Conservation (phyloP, 1,284 basidiomycete genomes). For the Vanrija sp. region DNA sequence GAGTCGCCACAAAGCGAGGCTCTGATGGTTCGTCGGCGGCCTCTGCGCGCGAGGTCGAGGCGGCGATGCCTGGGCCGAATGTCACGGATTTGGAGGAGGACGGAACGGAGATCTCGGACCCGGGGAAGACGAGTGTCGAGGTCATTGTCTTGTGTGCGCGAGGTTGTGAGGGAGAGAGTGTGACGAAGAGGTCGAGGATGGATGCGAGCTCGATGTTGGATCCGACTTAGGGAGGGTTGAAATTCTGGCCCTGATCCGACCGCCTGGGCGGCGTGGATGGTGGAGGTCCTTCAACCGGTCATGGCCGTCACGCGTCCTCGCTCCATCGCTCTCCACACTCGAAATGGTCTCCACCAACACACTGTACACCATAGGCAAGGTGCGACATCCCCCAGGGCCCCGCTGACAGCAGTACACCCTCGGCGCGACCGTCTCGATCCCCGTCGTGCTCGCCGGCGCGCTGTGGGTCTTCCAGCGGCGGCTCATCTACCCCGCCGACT, state of each 20-base stretch:
- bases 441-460: conserved; percentile 57
- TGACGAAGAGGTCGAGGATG: conserved; percentile 8
- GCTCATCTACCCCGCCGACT: conserved; percentile 84
- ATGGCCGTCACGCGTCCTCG: not conserved
- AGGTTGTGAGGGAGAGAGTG: not conserved
- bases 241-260: not conserved
- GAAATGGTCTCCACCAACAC: conserved; percentile 21
- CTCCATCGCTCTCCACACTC: not conserved
- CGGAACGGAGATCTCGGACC: conserved; percentile 34
- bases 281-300: not conserved
- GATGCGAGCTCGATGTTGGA: not conserved
- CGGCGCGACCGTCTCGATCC: conserved; percentile 25
- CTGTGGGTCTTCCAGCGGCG: conserved; percentile 79
- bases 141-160: conserved; percentile 6
- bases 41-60: conserved; percentile 20
- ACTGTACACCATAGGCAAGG: conserved; percentile 58
- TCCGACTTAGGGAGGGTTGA: not conserved
- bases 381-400: conserved; percentile 26
- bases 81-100: conserved; percentile 29
- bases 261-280: not conserved
- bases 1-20: conserved; percentile 30
- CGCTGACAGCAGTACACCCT: conserved; percentile 30
- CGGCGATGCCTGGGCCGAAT: conserved; percentile 41
- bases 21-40: conserved; percentile 1
- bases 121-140: conserved; percentile 40